phyloP scores from a whole-genome alignment of 2,329 filamentous ascomycete species.

The Penicillium brasilianum region DNA sequence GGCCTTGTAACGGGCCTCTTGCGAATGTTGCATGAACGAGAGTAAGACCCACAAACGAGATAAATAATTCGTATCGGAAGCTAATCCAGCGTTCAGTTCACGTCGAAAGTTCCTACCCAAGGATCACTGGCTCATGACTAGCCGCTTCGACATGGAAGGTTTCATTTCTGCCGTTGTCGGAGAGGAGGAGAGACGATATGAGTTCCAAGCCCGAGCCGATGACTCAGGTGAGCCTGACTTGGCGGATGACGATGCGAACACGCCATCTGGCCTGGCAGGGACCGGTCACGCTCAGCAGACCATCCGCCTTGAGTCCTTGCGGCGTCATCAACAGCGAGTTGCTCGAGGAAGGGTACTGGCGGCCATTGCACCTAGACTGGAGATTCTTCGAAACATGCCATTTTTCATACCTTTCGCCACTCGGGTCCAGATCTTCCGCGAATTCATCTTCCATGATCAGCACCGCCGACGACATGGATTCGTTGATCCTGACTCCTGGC shows the following conservation, averaged over 20 bases:
- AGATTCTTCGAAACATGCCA: slow-evolving; percentile 93
- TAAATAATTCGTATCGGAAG: not conserved
- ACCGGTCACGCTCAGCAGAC: slow-evolving; percentile 67
- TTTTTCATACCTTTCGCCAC: slow-evolving; percentile 95
- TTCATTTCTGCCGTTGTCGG: slow-evolving; percentile 86
- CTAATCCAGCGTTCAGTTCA: slow-evolving; percentile 56
- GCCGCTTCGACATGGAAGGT: slow-evolving; percentile 80
- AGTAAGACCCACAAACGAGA: slow-evolving; percentile 50
- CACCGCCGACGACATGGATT: slow-evolving; percentile 69
- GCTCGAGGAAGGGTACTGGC: slow-evolving; percentile 75
- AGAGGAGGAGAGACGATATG: slow-evolving; percentile 79
- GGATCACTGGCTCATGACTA: slow-evolving; percentile 95
- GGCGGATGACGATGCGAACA: slow-evolving; percentile 43
- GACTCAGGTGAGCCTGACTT: slow-evolving; percentile 59
- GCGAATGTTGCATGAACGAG: slow-evolving; percentile 88
- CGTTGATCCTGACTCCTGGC: slow-evolving; percentile 76
- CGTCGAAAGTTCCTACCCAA: slow-evolving; percentile 79
- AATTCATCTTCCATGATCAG: slow-evolving; percentile 89
- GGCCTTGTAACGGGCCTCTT: slow-evolving; percentile 79
- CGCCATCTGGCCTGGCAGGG: slow-evolving; percentile 54
- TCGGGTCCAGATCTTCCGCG: slow-evolving; percentile 87
- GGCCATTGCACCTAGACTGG: slow-evolving; percentile 80
- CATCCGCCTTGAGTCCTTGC: slow-evolving; percentile 65
- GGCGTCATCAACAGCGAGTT: slow-evolving; percentile 67
- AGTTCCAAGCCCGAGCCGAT: slow-evolving; percentile 67